Evolutionary conservation across 371 early-diverging fungal species (phyloP), one percentile per base, ranked within the genome.

Genomic region (Mucor irregularis): DNA sequence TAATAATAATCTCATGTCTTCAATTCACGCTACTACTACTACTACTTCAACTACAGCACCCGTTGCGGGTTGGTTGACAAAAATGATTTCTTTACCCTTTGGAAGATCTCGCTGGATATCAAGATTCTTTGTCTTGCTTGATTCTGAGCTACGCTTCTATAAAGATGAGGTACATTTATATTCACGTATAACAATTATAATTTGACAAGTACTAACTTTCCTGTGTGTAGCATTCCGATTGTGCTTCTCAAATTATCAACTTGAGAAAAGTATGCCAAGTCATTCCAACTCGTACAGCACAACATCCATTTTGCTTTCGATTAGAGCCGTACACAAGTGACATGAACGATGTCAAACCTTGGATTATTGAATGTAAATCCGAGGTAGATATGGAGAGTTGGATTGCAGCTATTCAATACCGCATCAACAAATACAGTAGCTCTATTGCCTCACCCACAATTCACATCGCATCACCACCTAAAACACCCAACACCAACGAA

Each of bases 351-450:
- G 9, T 42, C 14, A 49, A 34, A 22, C 57, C 66, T 17, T 66
- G 66, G 66, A 54, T 61, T n/a, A 54, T 66, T 35, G 53, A 54
- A 42, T 66, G 66, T 17, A 49, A 62, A 13, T 49, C 62, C 29
- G 62, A 62, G 24, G 21, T 37, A 2, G 62, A 58, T n/a, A 62
- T 61, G 66, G 43, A 57, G 4, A 37, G 17, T n/a, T 66, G 66
- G 66, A 22, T 66, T 5, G 13, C 43, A 21, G 62, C 66, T 19
- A 61, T 66, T n/a, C 30, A 54, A 46, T 31, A 13, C 26, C 54
- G 59, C 40, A 54, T 57, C 14, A 48, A 17, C 14, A 61, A 42
- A 16, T 45, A 61, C 11, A 28, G 55, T 5, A n/a, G n/a, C n/a
- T n/a, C n/a, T n/a, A n/a, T 6, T 8, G 33, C 33, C 13, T 33